Evolutionary conservation across 495 filamentous ascomycete genomes (phyloP), one percentile per base, ranked within the genome.

Genomic region (Evansstolkia leycettana): DNA sequence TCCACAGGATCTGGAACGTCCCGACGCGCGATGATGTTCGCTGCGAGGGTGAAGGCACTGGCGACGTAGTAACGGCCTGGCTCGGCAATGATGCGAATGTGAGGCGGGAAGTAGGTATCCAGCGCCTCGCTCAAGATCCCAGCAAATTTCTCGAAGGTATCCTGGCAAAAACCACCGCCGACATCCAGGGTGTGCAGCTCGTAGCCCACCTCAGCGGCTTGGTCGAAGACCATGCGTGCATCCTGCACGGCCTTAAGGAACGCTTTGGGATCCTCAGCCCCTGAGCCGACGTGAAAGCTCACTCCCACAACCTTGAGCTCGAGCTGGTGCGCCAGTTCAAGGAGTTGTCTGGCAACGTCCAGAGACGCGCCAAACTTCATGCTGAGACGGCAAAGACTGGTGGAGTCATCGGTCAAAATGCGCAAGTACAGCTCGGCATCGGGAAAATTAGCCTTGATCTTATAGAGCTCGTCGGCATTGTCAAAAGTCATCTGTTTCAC

Each of bases 401-500:
- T 84, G 12, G 90, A 93, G 52, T 99, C 90, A 56, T 99, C 90
- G 15, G 90, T 96, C 41, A 86, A 62, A 54, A 99, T 95, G 41
- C 90, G 86, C 23, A 99, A 70, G 63, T 82, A 87, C 10, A 96
- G 75, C 61, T 94, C 83, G 23, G 90, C 90, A 15, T 75, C 78
- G 8, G 90, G 92, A 51, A 73, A 94, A 41, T 84, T 71, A 43
- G 82, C 76, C 54, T 92, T 89, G 60, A 92, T 90, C 71, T 99
- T 96, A 73, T 89, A 84, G 23, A 99, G 74, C 66, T 99, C 92
- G 51, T 96, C 90, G 43, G 85, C 76, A 47, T 96, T 95, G 67
- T 99, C 90, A 48, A 96, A 95, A 8, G 90, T 96, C 87, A 99
- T 96, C 68, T 94, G 86, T 65, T 84, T 92, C 48, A 99, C 89